Percentiles rank a stretch among this genome's conserved stretches.
These are phyloP conservation scores for Gynochthodes officinalis DNA, from an alignment of 257 asterid species.

Conservation along the genomic window DNA sequence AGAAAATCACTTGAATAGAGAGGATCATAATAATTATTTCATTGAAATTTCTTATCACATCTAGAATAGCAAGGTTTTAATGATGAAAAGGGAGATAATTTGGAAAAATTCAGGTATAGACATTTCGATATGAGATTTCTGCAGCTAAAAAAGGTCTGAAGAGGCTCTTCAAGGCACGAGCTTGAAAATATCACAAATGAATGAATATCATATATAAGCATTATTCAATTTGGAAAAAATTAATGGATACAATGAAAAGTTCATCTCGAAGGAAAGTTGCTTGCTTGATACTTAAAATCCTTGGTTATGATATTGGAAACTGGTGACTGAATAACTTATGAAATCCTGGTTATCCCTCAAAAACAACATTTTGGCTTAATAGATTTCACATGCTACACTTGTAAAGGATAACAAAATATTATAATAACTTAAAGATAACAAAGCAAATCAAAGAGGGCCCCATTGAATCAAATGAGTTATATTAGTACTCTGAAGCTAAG, in stretches of 20 bases:
- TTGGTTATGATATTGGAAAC: neutral
- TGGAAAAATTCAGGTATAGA: too few species aligned
- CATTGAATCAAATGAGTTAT: neutral
- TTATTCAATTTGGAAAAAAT: neutral
- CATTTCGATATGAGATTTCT: neutral
- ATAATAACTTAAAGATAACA: neutral
- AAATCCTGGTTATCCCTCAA: neutral
- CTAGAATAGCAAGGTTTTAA: too few species aligned
- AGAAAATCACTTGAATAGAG: neutral
- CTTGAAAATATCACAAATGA: neutral
- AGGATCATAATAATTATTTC: too few species aligned
- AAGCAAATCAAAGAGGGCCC: conserved; percentile 3
- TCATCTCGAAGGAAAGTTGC: neutral
- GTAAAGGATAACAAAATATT: neutral
- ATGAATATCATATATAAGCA: neutral
- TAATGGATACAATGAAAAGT: neutral
- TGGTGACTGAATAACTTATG: neutral
- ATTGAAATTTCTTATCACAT: too few species aligned
- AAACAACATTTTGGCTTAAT: neutral
- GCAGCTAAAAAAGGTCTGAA: neutral
- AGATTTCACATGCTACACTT: too few species aligned
- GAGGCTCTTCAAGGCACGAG: neutral
- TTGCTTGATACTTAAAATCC: neutral
- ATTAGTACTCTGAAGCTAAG: neutral
- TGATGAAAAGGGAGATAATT: too few species aligned